Evolutionary conservation across 2,329 filamentous ascomycete genomes (phyloP).

Genomic region (Pseudocercospora ulei): DNA sequence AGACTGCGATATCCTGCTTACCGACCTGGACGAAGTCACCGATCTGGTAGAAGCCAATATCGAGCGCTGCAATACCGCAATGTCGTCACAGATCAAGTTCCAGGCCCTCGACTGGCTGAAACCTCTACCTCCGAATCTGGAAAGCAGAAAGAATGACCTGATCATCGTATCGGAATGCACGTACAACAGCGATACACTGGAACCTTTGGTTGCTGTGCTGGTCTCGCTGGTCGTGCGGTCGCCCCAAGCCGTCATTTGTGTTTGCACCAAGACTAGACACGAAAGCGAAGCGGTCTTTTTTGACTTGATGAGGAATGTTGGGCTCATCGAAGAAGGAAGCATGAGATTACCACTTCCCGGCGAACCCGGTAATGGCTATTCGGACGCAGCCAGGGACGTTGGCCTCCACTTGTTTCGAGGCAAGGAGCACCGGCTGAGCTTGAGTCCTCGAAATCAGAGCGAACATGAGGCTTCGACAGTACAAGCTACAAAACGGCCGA

Average conservation of each 20-base stretch:
- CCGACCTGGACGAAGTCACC: slow-evolving; percentile 55
- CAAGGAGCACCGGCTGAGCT: slow-evolving; percentile 28
- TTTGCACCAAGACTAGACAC: slow-evolving; percentile 60
- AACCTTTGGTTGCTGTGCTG: slow-evolving; percentile 53
- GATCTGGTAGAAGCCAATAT: slow-evolving; percentile 53
- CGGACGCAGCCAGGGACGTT: slow-evolving; percentile 33
- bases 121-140: slow-evolving; percentile 37
- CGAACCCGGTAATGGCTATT: slow-evolving; percentile 32
- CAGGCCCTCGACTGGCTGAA: slow-evolving; percentile 55
- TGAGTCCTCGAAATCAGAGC: slow-evolving; percentile 29
- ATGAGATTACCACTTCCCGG: slow-evolving; percentile 31
- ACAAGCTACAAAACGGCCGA: slow-evolving; percentile 13
- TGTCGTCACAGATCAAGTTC: slow-evolving; percentile 41
- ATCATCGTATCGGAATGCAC: slow-evolving; percentile 62
- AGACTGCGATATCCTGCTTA: slow-evolving; percentile 49
- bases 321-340: slow-evolving; percentile 29
- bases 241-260: slow-evolving; percentile 45
- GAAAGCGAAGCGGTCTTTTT: slow-evolving; percentile 58
- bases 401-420: slow-evolving; percentile 33
- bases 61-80: slow-evolving; percentile 36
- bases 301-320: slow-evolving; percentile 44
- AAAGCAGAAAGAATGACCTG: slow-evolving; percentile 45
- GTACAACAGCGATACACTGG: slow-evolving; percentile 60
- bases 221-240: slow-evolving; percentile 41
- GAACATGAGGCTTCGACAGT: slow-evolving; percentile 26